Base-by-base conservation (phyloP, 768 basidiomycete species). In the Rickenella mellea region DNA sequence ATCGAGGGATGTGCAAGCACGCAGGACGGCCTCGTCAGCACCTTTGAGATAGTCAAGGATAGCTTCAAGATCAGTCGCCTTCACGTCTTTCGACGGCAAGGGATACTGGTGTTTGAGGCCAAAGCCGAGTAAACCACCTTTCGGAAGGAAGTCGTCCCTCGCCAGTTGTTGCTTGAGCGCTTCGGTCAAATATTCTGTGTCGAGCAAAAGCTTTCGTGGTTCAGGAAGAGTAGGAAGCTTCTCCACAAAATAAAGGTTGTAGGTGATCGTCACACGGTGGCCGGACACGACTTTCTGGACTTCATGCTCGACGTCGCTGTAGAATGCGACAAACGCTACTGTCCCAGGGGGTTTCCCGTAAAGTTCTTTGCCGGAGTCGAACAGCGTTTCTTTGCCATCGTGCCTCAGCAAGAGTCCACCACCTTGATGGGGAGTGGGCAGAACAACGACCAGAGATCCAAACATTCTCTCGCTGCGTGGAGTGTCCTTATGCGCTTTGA, bases 71-170 rank as follows among this genome's bases (percentile, higher is more conserved):
- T 27, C 26, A n/a, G n/a, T n/a, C n/a, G n/a, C n/a, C n/a, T n/a
- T n/a, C n/a, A n/a, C n/a, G n/a, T n/a, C n/a, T n/a, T n/a, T n/a
- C n/a, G n/a, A n/a, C n/a, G 30, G 31, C 19, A 67, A 39, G 2
- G 65, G 61, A 42, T 70, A 71, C 40, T 51, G 50, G 50, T 66
- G 60, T 1, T 48, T 49, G 6, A 71, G 51, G 7, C 62, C 60
- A 36, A 71, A 74, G 4, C 59, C 64, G 10, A 74, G 54, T 10
- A 42, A 49, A 1, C 69, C 68, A 5, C 70, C 68, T 2, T 60
- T 25, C 0, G 67, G 61, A 8, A 74, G 54, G 44, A 70, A 65
- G 1, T 32, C 24, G 2, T 48, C 42, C 40, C 65, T 57, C 3
- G 46, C 22, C 5, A 72, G 54, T 12, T 70, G 56, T 8, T 43